These are phyloP conservation scores for Lolium rigidum DNA, from an alignment of 176 grass and related monocot species.

Conservation along the genomic window DNA sequence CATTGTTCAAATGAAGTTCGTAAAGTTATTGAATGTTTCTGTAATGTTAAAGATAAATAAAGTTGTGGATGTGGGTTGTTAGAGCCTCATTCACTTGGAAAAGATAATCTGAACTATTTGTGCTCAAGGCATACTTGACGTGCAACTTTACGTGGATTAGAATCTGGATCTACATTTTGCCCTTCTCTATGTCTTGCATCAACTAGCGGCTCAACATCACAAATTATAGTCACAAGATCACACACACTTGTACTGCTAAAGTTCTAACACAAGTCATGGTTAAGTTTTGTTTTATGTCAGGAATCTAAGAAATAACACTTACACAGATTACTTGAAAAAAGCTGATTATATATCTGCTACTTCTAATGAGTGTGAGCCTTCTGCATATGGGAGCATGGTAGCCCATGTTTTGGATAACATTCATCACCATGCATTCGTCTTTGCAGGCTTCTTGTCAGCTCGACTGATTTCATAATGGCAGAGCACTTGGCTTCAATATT, in stretches of 20 bases:
- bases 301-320: background rate
- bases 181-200: conserved; percentile 6
- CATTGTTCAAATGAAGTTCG: conserved; percentile 21
- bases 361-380: background rate
- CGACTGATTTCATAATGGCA: conserved; percentile 33
- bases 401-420: conserved; percentile 8
- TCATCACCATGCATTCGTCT: conserved; percentile 26
- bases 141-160: background rate
- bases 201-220: conserved; percentile 6
- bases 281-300: background rate
- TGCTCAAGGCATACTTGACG: background rate
- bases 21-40: conserved; percentile 36
- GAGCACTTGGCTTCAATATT: conserved; percentile 63
- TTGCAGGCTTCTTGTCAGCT: conserved; percentile 43
- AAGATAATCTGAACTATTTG: background rate
- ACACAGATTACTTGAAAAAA: background rate
- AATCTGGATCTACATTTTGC: background rate
- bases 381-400: conserved; percentile 14
- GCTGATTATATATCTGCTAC: background rate
- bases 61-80: background rate
- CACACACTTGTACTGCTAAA: background rate
- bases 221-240: conserved; percentile 5
- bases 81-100: background rate
- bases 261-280: background rate
- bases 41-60: conserved; percentile 24